A percentile compares a stretch with the other conserved stretches of the same genome.
These are phyloP conservation scores for Coccomyxa subellipsoidea DNA, from an alignment of 163 green algal species.

Conservation along the genomic window DNA sequence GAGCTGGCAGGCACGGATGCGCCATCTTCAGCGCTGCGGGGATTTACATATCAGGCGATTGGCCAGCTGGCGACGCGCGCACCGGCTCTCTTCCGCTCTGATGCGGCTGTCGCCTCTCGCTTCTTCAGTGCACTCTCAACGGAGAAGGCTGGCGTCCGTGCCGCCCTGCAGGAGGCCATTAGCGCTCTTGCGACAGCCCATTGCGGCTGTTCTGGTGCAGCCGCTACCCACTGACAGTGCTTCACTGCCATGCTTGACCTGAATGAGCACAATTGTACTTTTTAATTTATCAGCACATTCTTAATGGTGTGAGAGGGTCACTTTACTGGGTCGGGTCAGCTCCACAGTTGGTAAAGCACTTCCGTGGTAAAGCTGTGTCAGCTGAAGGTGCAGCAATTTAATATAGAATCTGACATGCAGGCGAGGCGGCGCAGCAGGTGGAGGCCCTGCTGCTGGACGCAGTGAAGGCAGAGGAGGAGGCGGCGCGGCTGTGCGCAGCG, in stretches of 20 bases:
- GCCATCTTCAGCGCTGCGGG: constrained; percentile 46
- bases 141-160: constrained; percentile 69
- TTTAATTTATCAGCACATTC: too few relatives aligned
- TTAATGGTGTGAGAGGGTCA: too few relatives aligned
- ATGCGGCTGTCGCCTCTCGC: constrained; percentile 43
- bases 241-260: background rate
- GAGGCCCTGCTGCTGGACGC: constrained; percentile 57
- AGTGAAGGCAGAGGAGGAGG: constrained; percentile 40
- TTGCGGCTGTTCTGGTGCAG: constrained; percentile 27
- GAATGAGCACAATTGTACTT: too few relatives aligned
- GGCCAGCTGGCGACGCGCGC: constrained; percentile 55
- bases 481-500: constrained; percentile 36
- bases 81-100: constrained; percentile 22
- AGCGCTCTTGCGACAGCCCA: constrained; percentile 60
- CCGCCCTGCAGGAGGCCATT: constrained; percentile 61
- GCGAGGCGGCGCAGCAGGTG: constrained; percentile 36
- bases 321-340: too few relatives aligned
- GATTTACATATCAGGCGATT: constrained; percentile 77
- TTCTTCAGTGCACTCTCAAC: constrained; percentile 60
- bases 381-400: too few relatives aligned
- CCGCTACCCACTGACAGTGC: too few relatives aligned
- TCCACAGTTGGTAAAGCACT: too few relatives aligned
- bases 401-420: constrained; percentile 18
- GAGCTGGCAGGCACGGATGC: constrained; percentile 23
- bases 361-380: too few relatives aligned